phyloP scores from a whole-genome alignment of 345 rosid genomes.

The Hypericum perforatum region DNA sequence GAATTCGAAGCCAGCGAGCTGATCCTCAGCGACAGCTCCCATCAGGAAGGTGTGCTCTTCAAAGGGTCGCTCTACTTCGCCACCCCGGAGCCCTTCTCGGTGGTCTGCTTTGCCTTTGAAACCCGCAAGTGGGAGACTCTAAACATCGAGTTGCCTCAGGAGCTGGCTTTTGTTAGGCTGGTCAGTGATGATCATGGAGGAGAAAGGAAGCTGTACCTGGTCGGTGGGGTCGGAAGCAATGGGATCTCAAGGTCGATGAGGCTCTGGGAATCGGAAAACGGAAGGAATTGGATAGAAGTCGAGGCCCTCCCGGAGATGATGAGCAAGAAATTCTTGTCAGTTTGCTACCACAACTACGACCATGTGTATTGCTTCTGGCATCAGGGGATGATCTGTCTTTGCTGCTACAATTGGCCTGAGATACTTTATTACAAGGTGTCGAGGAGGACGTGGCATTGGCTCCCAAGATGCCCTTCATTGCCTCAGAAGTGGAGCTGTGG shows the following conservation, averaged over 20 bases:
- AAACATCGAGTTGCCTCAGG: constrained; percentile 29
- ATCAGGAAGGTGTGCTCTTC: constrained; percentile 52
- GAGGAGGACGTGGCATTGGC: constrained; percentile 83
- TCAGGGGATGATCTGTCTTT: constrained; percentile 60
- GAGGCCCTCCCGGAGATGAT: constrained; percentile 65
- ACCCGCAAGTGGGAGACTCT: constrained; percentile 35
- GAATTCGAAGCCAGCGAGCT: constrained; percentile 33
- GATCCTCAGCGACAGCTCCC: constrained; percentile 26
- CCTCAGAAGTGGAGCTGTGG: constrained; percentile 93
- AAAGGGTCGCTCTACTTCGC: constrained; percentile 48
- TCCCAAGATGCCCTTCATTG: constrained; percentile 70
- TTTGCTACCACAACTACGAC: constrained; percentile 81
- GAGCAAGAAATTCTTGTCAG: constrained; percentile 70
- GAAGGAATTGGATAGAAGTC: constrained; percentile 41
- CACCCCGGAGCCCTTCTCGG: constrained; percentile 54
- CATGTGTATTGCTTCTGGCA: constrained; percentile 91
- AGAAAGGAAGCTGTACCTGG: constrained; percentile 47
- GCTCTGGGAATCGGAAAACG: constrained; percentile 47
- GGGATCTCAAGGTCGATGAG: constrained; percentile 71
- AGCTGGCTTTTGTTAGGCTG: constrained; percentile 56
- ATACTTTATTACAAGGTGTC: constrained; percentile 59
- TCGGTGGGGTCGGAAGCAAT: constrained; percentile 72
- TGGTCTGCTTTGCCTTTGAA: constrained; percentile 38
- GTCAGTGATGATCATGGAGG: constrained; percentile 28
- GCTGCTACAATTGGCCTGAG: constrained; percentile 98